A percentile compares a stretch with the other conserved stretches of the same genome.
These are phyloP conservation scores for Fusarium compactum DNA, from an alignment of 2,329 filamentous ascomycete species.

Conservation along the genomic window DNA sequence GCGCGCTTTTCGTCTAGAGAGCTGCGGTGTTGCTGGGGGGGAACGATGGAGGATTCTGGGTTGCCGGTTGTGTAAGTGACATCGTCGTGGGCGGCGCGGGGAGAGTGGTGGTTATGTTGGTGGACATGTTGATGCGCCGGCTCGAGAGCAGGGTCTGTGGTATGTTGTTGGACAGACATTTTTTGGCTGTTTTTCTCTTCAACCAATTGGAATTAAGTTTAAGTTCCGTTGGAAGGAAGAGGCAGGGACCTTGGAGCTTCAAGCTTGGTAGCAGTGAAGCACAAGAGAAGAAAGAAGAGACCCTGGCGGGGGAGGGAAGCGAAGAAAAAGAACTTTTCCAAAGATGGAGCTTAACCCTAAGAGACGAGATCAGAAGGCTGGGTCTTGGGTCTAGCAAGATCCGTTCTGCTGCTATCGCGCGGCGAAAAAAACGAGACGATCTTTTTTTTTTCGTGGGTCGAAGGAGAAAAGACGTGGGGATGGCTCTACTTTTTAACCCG, in stretches of 20 bases:
- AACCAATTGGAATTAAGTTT: not conserved
- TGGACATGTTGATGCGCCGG: constrained; percentile 59
- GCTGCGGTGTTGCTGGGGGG: constrained; percentile 43
- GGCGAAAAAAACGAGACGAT: constrained; percentile 21
- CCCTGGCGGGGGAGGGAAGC: constrained; percentile 3
- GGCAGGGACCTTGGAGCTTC: constrained; percentile 22
- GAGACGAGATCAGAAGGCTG: not conserved
- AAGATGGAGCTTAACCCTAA: constrained; percentile 15
- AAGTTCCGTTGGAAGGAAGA: not conserved
- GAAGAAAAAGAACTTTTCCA: constrained; percentile 17
- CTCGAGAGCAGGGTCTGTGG: constrained; percentile 48
- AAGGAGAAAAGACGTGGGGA: constrained; percentile 18
- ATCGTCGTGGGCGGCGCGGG: constrained; percentile 54
- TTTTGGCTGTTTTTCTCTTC: not conserved
- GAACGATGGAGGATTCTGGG: constrained; percentile 53
- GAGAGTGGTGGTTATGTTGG: constrained; percentile 57
- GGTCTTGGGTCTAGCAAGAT: no score
- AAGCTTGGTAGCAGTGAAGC: constrained; percentile 32
- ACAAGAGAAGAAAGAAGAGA: constrained; percentile 14
- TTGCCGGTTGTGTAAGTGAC: constrained; percentile 61
- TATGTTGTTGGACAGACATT: constrained; percentile 42
- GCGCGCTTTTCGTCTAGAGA: constrained; percentile 37
- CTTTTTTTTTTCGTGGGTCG: constrained; percentile 27
- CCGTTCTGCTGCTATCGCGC: not conserved
- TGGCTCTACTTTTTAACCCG: constrained; percentile 31